A percentile compares a stretch with the other conserved stretches of the same genome.
phyloP scores from a whole-genome alignment of 306 rosid genomes.

The Dryas alaskensis region DNA sequence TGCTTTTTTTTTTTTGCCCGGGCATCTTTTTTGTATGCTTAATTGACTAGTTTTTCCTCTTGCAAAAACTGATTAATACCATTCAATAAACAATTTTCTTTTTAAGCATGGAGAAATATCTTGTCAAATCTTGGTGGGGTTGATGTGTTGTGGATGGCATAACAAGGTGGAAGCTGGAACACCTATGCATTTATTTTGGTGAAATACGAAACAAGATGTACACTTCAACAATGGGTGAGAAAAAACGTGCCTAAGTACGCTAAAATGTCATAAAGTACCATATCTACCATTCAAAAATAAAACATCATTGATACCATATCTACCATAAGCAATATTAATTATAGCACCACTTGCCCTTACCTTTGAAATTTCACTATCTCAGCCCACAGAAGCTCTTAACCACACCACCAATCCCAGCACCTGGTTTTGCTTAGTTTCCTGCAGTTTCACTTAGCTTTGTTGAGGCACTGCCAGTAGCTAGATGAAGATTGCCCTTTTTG shows the following conservation, averaged over 20 bases:
- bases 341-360: slow-evolving; percentile 19
- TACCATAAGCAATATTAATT: slow-evolving; percentile 11
- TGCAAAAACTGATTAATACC: not conserved
- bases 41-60: not conserved
- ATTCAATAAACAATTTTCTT: not conserved
- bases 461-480: not conserved
- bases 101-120: not conserved
- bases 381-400: slow-evolving; percentile 40
- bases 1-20: too few species aligned
- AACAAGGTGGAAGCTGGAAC: not conserved
- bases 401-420: slow-evolving; percentile 26
- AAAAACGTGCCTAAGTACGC: not conserved
- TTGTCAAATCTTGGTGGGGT: slow-evolving; percentile 6
- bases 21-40: too few species aligned
- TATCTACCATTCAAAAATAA: not conserved
- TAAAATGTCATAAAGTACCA: not conserved
- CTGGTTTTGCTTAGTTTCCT: slow-evolving; percentile 29
- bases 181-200: slow-evolving; percentile 3
- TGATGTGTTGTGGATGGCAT: not conserved
- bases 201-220: not conserved
- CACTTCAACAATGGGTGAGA: not conserved
- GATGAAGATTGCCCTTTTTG: not conserved
- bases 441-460: not conserved
- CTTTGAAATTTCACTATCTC: slow-evolving; percentile 5
- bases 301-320: not conserved